Evolutionary conservation across 805 yeast species (phyloP).

Genomic region (Ogataea degrootiae): DNA sequence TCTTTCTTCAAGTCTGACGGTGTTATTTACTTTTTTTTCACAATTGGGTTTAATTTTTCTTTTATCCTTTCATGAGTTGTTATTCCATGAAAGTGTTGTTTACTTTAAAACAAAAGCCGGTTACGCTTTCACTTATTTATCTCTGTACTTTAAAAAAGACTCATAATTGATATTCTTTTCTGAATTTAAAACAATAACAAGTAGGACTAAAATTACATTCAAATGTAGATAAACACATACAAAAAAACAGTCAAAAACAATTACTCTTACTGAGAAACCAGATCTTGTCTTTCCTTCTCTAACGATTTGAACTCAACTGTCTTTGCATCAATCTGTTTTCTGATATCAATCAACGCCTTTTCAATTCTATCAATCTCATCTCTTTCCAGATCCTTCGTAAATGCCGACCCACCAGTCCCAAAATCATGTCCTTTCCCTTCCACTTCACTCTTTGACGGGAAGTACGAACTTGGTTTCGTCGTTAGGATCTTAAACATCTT

Average conservation of each 20-base stretch:
- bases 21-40: background rate
- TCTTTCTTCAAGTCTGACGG: too few relatives aligned
- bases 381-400: slow-evolving; percentile 48
- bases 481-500: slow-evolving; percentile 76
- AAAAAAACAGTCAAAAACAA: background rate
- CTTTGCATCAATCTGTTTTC: slow-evolving; percentile 20
- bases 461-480: slow-evolving; percentile 52
- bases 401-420: slow-evolving; percentile 12
- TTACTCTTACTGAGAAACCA: slow-evolving; percentile 12
- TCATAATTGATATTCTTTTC: too few relatives aligned
- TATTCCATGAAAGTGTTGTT: background rate
- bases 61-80: background rate
- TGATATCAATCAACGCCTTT: slow-evolving; percentile 28
- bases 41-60: background rate
- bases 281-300: slow-evolving; percentile 27
- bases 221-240: background rate
- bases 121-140: too few relatives aligned
- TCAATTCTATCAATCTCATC: slow-evolving; percentile 60
- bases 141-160: too few relatives aligned
- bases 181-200: too few relatives aligned
- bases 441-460: slow-evolving; percentile 30
- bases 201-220: background rate
- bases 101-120: too few relatives aligned
- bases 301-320: slow-evolving; percentile 23
- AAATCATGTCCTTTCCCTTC: slow-evolving; percentile 13